phyloP scores from a whole-genome alignment of 78 protist genomes.

The Goniomonas avonlea region DNA sequence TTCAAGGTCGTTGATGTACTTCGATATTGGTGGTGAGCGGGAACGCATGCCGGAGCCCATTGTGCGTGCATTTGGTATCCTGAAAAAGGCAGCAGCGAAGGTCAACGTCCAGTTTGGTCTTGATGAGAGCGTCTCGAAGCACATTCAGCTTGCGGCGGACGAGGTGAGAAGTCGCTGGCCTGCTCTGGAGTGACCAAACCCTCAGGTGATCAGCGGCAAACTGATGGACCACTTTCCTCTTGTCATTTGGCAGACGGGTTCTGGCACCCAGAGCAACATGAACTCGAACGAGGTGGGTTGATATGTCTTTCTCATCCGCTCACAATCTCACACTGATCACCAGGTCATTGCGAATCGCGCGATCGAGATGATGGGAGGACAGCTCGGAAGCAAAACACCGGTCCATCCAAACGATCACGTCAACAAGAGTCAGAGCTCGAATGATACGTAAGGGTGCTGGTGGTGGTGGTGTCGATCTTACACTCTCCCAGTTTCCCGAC shows the following conservation, averaged over 20 bases:
- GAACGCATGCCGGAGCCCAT: slow-evolving; percentile 65
- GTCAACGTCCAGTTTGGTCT: slow-evolving; percentile 58
- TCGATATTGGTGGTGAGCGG: slow-evolving; percentile 62
- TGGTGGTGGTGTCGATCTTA: too few relatives aligned
- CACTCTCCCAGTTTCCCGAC: slow-evolving; percentile 70
- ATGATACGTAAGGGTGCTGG: too few relatives aligned
- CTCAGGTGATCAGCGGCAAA: slow-evolving; percentile 61
- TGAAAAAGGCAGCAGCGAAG: slow-evolving; percentile 80
- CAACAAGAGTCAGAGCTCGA: slow-evolving; percentile 80
- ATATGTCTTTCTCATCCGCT: slow-evolving; percentile 17
- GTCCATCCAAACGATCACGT: slow-evolving; percentile 95
- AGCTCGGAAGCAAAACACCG: slow-evolving; percentile 63
- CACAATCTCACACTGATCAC: slow-evolving; percentile 32
- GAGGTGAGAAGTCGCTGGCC: slow-evolving; percentile 44
- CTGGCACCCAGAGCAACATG: slow-evolving; percentile 93
- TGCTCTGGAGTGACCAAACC: background rate
- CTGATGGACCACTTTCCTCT: slow-evolving; percentile 86
- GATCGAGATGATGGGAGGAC: slow-evolving; percentile 70
- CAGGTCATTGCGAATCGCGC: slow-evolving; percentile 72
- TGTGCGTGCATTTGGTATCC: slow-evolving; percentile 71
- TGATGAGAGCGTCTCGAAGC: slow-evolving; percentile 43
- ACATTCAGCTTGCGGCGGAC: slow-evolving; percentile 65
- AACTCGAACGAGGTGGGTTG: slow-evolving; percentile 82
- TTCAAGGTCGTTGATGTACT: slow-evolving; percentile 61
- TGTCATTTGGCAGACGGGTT: slow-evolving; percentile 85